Evolutionary conservation across 2,329 filamentous ascomycete genomes (phyloP), one percentile per base, ranked within the genome.

Genomic region (Fusarium poae): DNA sequence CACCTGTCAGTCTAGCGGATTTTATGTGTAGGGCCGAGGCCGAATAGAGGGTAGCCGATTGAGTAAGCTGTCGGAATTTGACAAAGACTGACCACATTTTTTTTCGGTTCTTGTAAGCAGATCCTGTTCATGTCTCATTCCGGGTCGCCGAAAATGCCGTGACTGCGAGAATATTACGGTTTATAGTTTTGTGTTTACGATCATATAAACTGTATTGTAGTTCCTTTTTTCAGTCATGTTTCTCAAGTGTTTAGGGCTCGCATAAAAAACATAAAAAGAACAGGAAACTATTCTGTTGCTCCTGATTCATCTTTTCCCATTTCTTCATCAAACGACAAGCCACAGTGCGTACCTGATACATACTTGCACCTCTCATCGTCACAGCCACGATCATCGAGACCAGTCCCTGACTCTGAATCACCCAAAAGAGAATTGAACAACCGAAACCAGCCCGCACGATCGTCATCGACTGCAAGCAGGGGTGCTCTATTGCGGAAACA

Each of bases 391-490:
- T 65, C 53, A 65, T 65, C 61, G 35, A 40, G 37, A 48, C 29
- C 46, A 65, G 49, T 43, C 30, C 46, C 61, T 60, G 61, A 30
- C 21, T 23, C 16, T 58, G 29, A 53, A 53, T 20, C 21, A 25
- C 57, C 62, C 18, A 53, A 53, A 67, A 52, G 65, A 50, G 30
- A 54, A 32, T 32, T 54, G 39, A 54, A 48, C 42, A 56, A 56
- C 54, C 67, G 23, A 70, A 70, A 70, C 42, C 57, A 70, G 62
- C 63, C 67, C 67, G 64, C 67, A 25, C 51, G 35, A 61, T 70
- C 67, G 67, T 70, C 67, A 70, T 70, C 63, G 67, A 64, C 54
- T 64, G 7, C 25, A 30, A 64, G 32, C 57, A 55, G 44, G 57
- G 46, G 46, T 50, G 18, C n/a, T 34, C 20, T 53, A 58, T 50